Conservation (phyloP, 2,329 filamentous ascomycete species). For the Akanthomyces muscarius region DNA sequence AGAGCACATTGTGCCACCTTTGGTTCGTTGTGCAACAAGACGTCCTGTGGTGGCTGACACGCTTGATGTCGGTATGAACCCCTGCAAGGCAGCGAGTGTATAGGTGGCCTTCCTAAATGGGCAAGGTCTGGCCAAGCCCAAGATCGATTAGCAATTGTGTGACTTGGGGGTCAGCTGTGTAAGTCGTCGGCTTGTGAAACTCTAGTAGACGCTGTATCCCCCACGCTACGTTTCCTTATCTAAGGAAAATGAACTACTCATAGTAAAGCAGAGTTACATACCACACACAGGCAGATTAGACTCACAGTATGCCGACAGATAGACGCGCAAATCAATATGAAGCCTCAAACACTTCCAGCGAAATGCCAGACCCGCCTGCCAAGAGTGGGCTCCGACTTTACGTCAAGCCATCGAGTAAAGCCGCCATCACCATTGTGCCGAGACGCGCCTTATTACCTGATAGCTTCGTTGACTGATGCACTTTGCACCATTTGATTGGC, state of each 20-base stretch:
- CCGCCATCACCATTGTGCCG: background rate
- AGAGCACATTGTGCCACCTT: background rate
- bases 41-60: background rate
- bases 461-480: conserved; percentile 4
- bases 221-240: no score
- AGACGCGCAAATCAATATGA: background rate
- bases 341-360: background rate
- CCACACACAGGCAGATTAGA: background rate
- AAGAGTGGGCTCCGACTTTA: conserved; percentile 7
- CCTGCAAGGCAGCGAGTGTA: conserved; percentile 13
- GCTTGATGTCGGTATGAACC: background rate
- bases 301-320: background rate
- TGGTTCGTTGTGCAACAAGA: background rate
- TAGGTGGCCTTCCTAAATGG: conserved; percentile 13
- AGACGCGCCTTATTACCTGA: conserved; percentile 11
- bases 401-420: conserved; percentile 15
- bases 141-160: background rate
- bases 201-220: no score
- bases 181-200: background rate
- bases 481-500: background rate
- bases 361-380: conserved; percentile 2
- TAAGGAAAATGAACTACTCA: background rate
- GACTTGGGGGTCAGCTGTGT: background rate
- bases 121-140: background rate
- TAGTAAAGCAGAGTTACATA: background rate